Conservation (phyloP, 169 alveolate species). For the Eimeria zaria region DNA sequence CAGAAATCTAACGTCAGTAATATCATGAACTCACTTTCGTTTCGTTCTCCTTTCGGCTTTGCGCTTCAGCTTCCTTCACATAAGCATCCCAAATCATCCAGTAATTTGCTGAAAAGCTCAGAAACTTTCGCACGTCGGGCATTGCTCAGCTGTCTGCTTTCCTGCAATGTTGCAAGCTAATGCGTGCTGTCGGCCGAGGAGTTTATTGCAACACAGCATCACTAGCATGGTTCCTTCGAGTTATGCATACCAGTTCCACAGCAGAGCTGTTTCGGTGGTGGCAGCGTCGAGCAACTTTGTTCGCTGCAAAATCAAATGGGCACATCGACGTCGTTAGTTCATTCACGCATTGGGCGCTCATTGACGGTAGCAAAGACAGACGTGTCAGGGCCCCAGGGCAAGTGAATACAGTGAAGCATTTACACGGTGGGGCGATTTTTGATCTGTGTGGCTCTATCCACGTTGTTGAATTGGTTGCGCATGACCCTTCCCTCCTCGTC, state of each 20-base stretch:
- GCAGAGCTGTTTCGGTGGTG: slow-evolving; percentile 67
- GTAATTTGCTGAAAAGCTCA: slow-evolving; percentile 90
- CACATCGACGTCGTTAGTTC: background rate
- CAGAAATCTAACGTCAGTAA: background rate
- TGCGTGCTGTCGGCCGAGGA: background rate
- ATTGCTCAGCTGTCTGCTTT: background rate
- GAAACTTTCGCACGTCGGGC: background rate
- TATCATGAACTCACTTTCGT: background rate
- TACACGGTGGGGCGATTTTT: slow-evolving; percentile 57
- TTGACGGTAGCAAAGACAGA: background rate
- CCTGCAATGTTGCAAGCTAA: background rate
- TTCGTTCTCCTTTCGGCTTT: slow-evolving; percentile 70
- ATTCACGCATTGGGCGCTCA: background rate
- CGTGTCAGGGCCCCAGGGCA: background rate
- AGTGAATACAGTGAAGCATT: background rate
- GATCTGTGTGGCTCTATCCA: slow-evolving; percentile 91
- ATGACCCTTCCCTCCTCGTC: slow-evolving; percentile 86
- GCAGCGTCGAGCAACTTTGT: slow-evolving; percentile 50
- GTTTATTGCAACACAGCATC: background rate
- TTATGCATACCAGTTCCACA: slow-evolving; percentile 55
- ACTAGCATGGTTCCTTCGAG: background rate
- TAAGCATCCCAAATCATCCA: slow-evolving; percentile 96
- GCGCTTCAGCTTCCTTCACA: slow-evolving; percentile 92
- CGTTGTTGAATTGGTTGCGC: slow-evolving; percentile 95
- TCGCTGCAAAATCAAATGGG: slow-evolving; percentile 17